Evolutionary conservation across 2,329 filamentous ascomycete genomes (phyloP).

Genomic region (Aspergillus calidoustus): DNA sequence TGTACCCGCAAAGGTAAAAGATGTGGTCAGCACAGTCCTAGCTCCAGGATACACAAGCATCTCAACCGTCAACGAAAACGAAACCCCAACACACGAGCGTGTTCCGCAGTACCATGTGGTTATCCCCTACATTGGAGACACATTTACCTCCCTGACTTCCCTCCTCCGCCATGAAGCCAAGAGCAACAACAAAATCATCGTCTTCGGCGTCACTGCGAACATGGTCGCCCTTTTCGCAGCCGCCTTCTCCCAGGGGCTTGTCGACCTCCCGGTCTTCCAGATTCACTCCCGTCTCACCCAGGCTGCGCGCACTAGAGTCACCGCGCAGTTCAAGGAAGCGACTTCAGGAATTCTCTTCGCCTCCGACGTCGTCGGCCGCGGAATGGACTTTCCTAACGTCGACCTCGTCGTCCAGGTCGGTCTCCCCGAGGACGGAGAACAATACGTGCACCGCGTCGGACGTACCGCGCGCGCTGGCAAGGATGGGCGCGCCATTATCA

Average conservation of each 20-base stretch:
- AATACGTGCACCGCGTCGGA: conserved; percentile 57
- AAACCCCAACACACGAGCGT: conserved; percentile 71
- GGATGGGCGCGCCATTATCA: conserved; percentile 58
- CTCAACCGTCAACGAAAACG: conserved; percentile 78
- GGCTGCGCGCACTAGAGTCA: conserved; percentile 65
- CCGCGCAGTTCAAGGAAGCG: conserved; percentile 38
- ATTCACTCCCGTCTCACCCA: conserved; percentile 83
- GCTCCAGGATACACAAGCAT: conserved; percentile 76
- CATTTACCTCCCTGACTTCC: conserved; percentile 51
- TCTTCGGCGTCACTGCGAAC: conserved; percentile 80
- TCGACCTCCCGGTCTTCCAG: conserved; percentile 52
- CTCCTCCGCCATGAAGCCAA: conserved; percentile 52
- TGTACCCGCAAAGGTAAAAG: conserved; percentile 78
- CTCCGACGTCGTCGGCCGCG: conserved; percentile 52
- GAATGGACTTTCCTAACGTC: conserved; percentile 58
- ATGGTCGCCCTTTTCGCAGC: conserved; percentile 63
- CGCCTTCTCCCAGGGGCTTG: conserved; percentile 52
- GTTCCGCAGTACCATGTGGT: conserved; percentile 56
- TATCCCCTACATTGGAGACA: conserved; percentile 49
- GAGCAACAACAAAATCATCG: conserved; percentile 76
- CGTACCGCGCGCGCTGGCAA: conserved; percentile 67
- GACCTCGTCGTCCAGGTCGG: conserved; percentile 55
- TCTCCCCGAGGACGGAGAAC: conserved; percentile 55
- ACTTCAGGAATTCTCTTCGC: conserved; percentile 57
- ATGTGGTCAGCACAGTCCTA: conserved; percentile 70